phyloP scores from a whole-genome alignment of 129 eudicot genomes.

The Heracleum sosnowskyi region DNA sequence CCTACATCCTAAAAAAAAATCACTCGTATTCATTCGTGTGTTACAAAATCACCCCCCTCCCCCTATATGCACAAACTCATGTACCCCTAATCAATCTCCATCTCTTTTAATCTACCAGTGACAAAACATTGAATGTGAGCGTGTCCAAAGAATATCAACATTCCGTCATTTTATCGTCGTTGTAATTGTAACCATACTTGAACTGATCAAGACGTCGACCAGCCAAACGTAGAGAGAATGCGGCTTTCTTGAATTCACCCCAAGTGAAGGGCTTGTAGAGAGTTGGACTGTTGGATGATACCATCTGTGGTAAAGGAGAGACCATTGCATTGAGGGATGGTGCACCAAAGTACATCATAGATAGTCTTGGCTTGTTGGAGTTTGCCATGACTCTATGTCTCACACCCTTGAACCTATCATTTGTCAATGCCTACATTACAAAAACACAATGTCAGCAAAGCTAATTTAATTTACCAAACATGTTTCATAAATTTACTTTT shows the following conservation, averaged over 20 bases:
- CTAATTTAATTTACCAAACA: not conserved
- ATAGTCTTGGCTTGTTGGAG: conserved; percentile 43
- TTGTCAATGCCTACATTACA: conserved; percentile 60
- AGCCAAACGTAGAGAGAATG: conserved; percentile 31
- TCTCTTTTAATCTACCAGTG: not conserved
- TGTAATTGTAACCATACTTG: conserved; percentile 9
- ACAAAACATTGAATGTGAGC: not conserved
- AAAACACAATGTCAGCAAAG: not conserved
- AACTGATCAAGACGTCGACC: conserved; percentile 41
- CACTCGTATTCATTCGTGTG: not conserved
- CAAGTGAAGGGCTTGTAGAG: conserved; percentile 30
- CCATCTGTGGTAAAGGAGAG: conserved; percentile 49
- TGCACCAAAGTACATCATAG: conserved; percentile 81
- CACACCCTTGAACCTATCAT: conserved; percentile 71
- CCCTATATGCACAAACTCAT: conserved; percentile 1
- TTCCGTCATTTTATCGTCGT: not conserved
- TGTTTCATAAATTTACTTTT: not conserved
- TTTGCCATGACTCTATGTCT: conserved; percentile 75
- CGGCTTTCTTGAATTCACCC: conserved; percentile 44
- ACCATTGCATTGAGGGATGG: conserved; percentile 53
- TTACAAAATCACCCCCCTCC: not conserved
- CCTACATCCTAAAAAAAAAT: not conserved
- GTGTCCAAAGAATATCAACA: not conserved
- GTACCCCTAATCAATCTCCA: not conserved
- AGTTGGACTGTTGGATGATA: conserved; percentile 29